phyloP scores from a whole-genome alignment of 2,329 filamentous ascomycete species.

The Fonsecaea monophora region DNA sequence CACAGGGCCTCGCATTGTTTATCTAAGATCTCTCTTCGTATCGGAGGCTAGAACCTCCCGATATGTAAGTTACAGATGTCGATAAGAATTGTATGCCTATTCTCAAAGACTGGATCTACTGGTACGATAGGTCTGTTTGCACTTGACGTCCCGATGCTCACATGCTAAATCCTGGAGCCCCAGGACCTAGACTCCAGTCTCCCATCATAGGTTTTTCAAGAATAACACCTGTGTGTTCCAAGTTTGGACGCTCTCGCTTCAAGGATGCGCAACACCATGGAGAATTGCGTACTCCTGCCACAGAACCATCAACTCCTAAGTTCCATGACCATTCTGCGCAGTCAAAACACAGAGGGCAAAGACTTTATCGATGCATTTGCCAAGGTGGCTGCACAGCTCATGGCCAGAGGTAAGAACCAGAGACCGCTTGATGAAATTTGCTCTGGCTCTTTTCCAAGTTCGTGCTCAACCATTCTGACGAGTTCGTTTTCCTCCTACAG shows the following conservation, averaged over 20 bases:
- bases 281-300: slow-evolving; percentile 54
- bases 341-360: slow-evolving; percentile 14
- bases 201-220: background rate
- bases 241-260: background rate
- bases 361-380: slow-evolving; percentile 18
- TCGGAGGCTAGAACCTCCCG: background rate
- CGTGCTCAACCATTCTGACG: slow-evolving; percentile 6
- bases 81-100: background rate
- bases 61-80: background rate
- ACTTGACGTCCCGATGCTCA: background rate
- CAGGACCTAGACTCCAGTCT: background rate
- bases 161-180: background rate
- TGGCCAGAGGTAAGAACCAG: slow-evolving; percentile 14
- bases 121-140: background rate
- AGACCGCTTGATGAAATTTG: background rate
- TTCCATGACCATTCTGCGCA: slow-evolving; percentile 65
- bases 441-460: slow-evolving; percentile 1
- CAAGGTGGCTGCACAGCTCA: slow-evolving; percentile 16
- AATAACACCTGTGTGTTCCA: background rate
- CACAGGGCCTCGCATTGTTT: background rate
- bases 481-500: slow-evolving; percentile 24
- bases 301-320: slow-evolving; percentile 70
- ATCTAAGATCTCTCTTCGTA: background rate
- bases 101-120: background rate
- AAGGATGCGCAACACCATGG: slow-evolving; percentile 9